Evolutionary conservation across 495 filamentous ascomycete genomes (phyloP).

Genomic region (Glonium stellatum): DNA sequence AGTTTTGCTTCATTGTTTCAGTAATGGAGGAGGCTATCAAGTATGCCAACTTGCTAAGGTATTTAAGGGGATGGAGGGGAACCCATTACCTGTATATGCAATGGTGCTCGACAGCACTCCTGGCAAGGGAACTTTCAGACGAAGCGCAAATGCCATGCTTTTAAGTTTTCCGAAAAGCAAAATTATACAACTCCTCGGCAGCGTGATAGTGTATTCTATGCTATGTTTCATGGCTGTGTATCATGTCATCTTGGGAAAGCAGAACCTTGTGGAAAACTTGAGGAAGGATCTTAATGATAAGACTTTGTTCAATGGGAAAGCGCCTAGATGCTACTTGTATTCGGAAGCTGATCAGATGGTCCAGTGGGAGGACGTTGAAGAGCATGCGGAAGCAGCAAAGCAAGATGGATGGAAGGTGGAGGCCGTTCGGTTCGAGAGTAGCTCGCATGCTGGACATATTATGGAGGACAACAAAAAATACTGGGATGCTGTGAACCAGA

Average conservation of each 20-base stretch:
- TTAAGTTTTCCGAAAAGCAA: slow-evolving; percentile 7
- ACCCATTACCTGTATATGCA: slow-evolving; percentile 14
- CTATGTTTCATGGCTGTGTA: background rate
- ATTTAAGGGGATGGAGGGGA: background rate
- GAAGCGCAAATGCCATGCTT: slow-evolving; percentile 11
- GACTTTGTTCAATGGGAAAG: slow-evolving; percentile 5
- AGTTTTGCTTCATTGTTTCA: slow-evolving; percentile 26
- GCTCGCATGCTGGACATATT: slow-evolving; percentile 23
- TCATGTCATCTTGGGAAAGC: slow-evolving; percentile 2
- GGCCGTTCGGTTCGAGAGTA: slow-evolving; percentile 22
- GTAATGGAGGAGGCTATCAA: slow-evolving; percentile 25
- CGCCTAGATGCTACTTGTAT: slow-evolving; percentile 30
- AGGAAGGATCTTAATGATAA: slow-evolving; percentile 17
- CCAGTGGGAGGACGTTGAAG: slow-evolving; percentile 24
- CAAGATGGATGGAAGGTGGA: slow-evolving; percentile 18
- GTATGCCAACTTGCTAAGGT: slow-evolving; percentile 12
- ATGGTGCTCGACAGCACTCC: slow-evolving; percentile 25
- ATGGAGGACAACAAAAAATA: slow-evolving; percentile 24
- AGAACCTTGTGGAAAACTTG: slow-evolving; percentile 9
- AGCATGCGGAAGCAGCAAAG: slow-evolving; percentile 28
- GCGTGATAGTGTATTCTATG: slow-evolving; percentile 2
- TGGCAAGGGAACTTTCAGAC: slow-evolving; percentile 11
- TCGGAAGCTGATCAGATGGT: slow-evolving; percentile 28
- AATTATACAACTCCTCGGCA: slow-evolving; percentile 5
- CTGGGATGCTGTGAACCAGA: slow-evolving; percentile 22